A percentile compares a stretch with the other conserved stretches of the same genome.
phyloP scores from a whole-genome alignment of 805 yeast species.

The Candida suzukii region DNA sequence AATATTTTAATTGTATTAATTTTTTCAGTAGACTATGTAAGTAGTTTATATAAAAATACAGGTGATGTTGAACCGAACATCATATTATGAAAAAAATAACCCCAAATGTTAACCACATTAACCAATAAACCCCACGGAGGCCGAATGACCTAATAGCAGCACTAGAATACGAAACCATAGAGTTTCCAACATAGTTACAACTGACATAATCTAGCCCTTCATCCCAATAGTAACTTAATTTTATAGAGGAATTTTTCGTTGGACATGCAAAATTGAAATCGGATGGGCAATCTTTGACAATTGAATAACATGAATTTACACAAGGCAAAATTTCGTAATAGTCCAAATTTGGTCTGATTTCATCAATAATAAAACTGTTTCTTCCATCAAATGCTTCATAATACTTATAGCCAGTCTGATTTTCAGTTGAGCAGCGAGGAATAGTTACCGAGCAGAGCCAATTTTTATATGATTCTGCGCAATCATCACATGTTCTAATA shows the following conservation, averaged over 20 bases:
- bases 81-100: background rate
- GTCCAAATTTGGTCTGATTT: slow-evolving; percentile 43
- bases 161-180: background rate
- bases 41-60: too few species aligned
- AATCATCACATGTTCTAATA: slow-evolving; percentile 62
- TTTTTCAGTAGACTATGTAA: too few species aligned
- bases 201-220: slow-evolving; percentile 18
- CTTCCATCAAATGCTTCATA: slow-evolving; percentile 51
- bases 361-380: slow-evolving; percentile 45
- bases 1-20: too few species aligned
- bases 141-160: background rate
- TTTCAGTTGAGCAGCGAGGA: slow-evolving; percentile 69
- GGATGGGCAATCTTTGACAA: slow-evolving; percentile 81
- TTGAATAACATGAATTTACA: slow-evolving; percentile 65
- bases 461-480: slow-evolving; percentile 61
- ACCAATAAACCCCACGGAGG: slow-evolving; percentile 2
- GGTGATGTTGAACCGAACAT: too few species aligned
- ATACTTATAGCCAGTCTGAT: slow-evolving; percentile 34
- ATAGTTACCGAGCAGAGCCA: slow-evolving; percentile 90
- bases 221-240: slow-evolving; percentile 39
- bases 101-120: slow-evolving; percentile 2
- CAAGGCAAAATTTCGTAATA: slow-evolving; percentile 88
- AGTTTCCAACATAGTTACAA: slow-evolving; percentile 35
- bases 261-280: slow-evolving; percentile 77
- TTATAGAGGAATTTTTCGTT: slow-evolving; percentile 22